phyloP scores from a whole-genome alignment of 108 stramenopile species.

The Bacterosira constricta region DNA sequence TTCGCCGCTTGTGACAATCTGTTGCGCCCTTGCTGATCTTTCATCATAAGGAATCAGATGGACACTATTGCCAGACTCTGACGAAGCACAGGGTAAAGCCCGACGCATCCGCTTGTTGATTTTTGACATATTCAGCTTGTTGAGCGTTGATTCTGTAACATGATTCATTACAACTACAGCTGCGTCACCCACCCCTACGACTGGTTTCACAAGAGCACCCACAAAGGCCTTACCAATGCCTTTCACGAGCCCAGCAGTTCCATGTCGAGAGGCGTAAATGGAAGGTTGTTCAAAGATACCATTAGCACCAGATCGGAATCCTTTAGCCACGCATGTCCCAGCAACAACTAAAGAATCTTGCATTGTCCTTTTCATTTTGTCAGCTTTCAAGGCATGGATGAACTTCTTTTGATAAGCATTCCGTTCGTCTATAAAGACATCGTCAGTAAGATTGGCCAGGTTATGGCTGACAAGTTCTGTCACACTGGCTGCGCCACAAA shows the following conservation, averaged over 20 bases:
- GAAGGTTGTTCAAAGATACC: slow-evolving; percentile 79
- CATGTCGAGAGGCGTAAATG: slow-evolving; percentile 72
- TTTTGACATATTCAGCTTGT: slow-evolving; percentile 58
- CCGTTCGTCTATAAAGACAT: slow-evolving; percentile 78
- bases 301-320: slow-evolving; percentile 67
- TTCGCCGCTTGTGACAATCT: slow-evolving; percentile 78
- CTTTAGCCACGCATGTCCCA: slow-evolving; percentile 66
- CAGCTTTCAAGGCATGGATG: slow-evolving; percentile 60
- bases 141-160: slow-evolving; percentile 77
- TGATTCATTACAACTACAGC: slow-evolving; percentile 85
- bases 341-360: slow-evolving; percentile 66
- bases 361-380: slow-evolving; percentile 50
- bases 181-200: slow-evolving; percentile 84
- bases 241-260: slow-evolving; percentile 75
- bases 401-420: slow-evolving; percentile 75
- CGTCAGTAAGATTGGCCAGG: slow-evolving; percentile 74
- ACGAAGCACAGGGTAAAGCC: slow-evolving; percentile 62
- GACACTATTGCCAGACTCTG: slow-evolving; percentile 51
- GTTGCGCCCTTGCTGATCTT: slow-evolving; percentile 77
- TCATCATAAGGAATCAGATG: slow-evolving; percentile 68
- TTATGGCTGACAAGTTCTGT: slow-evolving; percentile 76
- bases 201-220: slow-evolving; percentile 78
- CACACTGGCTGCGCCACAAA: slow-evolving; percentile 76
- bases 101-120: slow-evolving; percentile 61
- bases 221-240: slow-evolving; percentile 78